These are phyloP conservation scores for Claviceps arundinis DNA, from an alignment of 2,329 filamentous ascomycete genomes.

Conservation along the genomic window DNA sequence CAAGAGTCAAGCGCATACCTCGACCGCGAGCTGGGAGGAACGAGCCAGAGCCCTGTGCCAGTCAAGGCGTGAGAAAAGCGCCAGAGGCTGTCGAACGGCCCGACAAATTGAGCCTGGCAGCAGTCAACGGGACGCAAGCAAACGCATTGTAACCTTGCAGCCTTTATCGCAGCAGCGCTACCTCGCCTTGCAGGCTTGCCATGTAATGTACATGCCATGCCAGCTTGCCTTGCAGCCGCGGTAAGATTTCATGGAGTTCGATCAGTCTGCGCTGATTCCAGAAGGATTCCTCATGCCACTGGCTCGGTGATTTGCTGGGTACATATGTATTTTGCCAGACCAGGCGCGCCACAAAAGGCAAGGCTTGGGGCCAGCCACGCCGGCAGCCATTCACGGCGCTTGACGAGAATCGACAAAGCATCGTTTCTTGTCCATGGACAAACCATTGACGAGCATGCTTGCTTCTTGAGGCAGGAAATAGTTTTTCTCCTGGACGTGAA, in stretches of 20 bases:
- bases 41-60: neutral
- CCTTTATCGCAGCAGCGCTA: neutral
- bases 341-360: conserved; percentile 2
- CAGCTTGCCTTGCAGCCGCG: neutral
- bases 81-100: neutral
- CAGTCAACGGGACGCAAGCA: neutral
- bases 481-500: neutral
- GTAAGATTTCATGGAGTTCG: neutral
- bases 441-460: no score
- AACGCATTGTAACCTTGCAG: no score
- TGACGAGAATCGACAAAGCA: neutral
- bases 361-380: conserved; percentile 1
- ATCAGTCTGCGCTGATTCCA: conserved; percentile 2
- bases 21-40: neutral
- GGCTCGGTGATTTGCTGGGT: conserved; percentile 2
- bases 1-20: conserved; percentile 1
- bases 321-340: neutral
- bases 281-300: conserved; percentile 5
- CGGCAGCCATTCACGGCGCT: neutral
- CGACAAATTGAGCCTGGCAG: neutral
- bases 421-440: no score
- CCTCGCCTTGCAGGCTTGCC: neutral
- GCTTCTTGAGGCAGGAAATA: neutral
- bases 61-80: neutral
- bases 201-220: neutral